Conservation (phyloP, 768 basidiomycete species). For the Naganishia randhawae region DNA sequence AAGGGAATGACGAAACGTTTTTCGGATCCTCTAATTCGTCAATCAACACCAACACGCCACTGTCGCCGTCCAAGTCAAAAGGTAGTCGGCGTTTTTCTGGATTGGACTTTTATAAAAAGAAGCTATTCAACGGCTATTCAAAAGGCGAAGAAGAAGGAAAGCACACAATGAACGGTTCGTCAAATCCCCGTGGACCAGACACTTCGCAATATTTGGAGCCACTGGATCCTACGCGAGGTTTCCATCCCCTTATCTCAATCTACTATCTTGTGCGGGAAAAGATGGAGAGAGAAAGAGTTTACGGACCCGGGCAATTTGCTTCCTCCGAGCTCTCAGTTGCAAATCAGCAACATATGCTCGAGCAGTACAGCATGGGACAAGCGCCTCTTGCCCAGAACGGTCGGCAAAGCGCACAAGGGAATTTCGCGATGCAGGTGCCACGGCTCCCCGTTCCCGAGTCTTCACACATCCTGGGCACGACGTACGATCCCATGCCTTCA, state of each 20-base stretch:
- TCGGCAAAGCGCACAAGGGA: slow-evolving; percentile 51
- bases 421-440: slow-evolving; percentile 68
- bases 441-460: slow-evolving; percentile 75
- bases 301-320: slow-evolving; percentile 90
- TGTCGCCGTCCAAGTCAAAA: slow-evolving; percentile 60
- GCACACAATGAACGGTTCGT: slow-evolving; percentile 44
- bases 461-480: slow-evolving; percentile 74
- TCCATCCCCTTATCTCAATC: slow-evolving; percentile 91
- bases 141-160: slow-evolving; percentile 20
- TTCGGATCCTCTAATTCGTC: not conserved
- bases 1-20: slow-evolving; percentile 13
- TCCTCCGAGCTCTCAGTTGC: slow-evolving; percentile 68
- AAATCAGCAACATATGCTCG: slow-evolving; percentile 8
- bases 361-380: not conserved
- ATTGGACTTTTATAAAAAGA: slow-evolving; percentile 88
- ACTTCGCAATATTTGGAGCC: slow-evolving; percentile 48
- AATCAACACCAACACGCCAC: slow-evolving; percentile 26
- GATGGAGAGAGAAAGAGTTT: slow-evolving; percentile 86
- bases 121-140: slow-evolving; percentile 60
- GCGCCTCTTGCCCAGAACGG: slow-evolving; percentile 15
- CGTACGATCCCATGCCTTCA: slow-evolving; percentile 60
- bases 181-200: slow-evolving; percentile 58
- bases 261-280: slow-evolving; percentile 96
- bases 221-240: slow-evolving; percentile 81
- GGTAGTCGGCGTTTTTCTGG: slow-evolving; percentile 77